phyloP scores from a whole-genome alignment of 148 eudicot genomes.

The Gaultheria prostrata region DNA sequence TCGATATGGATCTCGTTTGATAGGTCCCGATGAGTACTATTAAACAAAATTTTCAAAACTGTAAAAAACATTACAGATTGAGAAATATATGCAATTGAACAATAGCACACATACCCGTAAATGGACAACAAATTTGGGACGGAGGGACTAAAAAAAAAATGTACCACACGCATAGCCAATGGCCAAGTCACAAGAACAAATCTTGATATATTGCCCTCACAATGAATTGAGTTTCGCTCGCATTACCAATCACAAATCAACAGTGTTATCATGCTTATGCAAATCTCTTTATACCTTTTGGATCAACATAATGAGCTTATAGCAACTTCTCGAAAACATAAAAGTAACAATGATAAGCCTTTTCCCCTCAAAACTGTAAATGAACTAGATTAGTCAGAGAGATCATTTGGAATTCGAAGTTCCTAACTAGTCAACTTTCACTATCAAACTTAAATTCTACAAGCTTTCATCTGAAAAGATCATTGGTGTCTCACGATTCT shows the following conservation, averaged over 20 bases:
- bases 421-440: neutral
- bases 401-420: neutral
- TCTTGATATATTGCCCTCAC: neutral
- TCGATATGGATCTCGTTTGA: too few relatives aligned
- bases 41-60: too few relatives aligned
- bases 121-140: too few relatives aligned
- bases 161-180: neutral
- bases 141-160: too few relatives aligned
- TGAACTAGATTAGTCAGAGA: too few relatives aligned
- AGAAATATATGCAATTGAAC: too few relatives aligned
- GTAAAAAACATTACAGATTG: too few relatives aligned
- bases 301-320: neutral
- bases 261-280: neutral
- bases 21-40: too few relatives aligned
- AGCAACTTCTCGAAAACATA: neutral
- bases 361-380: neutral
- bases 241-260: neutral
- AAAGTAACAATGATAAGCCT: neutral
- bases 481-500: neutral
- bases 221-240: neutral
- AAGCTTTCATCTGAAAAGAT: neutral
- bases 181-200: neutral
- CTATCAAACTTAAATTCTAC: neutral
- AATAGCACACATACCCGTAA: too few relatives aligned
- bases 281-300: neutral